Percentiles rank a stretch among this genome's conserved stretches.
Conservation (phyloP, 805 yeast species). For the Candida montana region DNA sequence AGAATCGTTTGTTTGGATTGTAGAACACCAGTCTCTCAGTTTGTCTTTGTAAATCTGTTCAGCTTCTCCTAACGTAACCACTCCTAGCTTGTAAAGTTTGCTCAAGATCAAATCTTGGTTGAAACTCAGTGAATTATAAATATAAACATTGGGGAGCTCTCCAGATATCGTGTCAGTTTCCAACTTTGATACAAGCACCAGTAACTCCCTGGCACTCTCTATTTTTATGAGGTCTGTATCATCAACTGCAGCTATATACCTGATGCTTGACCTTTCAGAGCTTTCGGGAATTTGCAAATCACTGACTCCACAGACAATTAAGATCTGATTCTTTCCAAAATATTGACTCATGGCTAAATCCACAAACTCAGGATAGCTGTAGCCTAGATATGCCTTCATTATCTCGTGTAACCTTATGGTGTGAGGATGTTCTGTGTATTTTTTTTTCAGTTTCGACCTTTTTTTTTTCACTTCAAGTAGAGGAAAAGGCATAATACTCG, state of each 20-base stretch:
- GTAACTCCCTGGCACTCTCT: not conserved
- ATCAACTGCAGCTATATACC: slow-evolving; percentile 5
- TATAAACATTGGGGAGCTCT: not conserved
- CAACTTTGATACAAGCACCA: slow-evolving; percentile 6
- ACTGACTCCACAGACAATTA: not conserved
- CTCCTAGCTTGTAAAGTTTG: slow-evolving; percentile 3
- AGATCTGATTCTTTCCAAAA: not conserved
- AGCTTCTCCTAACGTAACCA: slow-evolving; percentile 2
- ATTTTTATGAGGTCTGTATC: slow-evolving; percentile 7
- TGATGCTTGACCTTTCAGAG: slow-evolving; percentile 10
- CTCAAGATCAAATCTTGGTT: slow-evolving; percentile 4
- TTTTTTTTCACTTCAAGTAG: slow-evolving; percentile 3
- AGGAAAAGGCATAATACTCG: not conserved
- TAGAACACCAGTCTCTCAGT: slow-evolving; percentile 5
- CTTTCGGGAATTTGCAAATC: slow-evolving; percentile 2
- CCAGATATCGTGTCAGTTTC: slow-evolving; percentile 1
- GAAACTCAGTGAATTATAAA: not conserved
- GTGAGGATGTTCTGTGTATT: slow-evolving; percentile 8
- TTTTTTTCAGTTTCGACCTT: not conserved
- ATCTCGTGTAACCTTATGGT: slow-evolving; percentile 6
- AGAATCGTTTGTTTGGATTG: slow-evolving; percentile 5
- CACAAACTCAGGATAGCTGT: not conserved
- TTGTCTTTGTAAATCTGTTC: not conserved
- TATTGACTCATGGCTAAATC: slow-evolving; percentile 2
- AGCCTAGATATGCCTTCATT: slow-evolving; percentile 3